Evolutionary conservation across 2,329 filamentous ascomycete species (phyloP).

Genomic region (Aspergillus brasiliensis): DNA sequence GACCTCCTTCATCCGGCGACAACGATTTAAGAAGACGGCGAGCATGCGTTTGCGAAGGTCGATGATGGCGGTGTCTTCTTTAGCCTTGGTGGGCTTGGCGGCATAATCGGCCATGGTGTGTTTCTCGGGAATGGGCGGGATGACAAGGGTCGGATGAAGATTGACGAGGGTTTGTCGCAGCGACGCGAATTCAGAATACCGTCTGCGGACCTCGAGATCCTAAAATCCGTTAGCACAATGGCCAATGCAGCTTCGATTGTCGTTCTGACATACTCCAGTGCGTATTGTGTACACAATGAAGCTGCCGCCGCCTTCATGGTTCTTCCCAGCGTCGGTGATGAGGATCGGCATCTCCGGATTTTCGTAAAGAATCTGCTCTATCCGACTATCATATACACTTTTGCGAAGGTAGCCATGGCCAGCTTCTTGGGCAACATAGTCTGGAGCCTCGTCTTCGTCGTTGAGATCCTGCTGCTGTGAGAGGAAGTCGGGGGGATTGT

Average conservation of each 20-base stretch:
- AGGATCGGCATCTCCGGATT: constrained; percentile 86
- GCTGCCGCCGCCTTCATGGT: constrained; percentile 83
- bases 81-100: constrained; percentile 95
- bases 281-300: constrained; percentile 98
- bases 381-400: constrained; percentile 88
- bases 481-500: constrained; percentile 63
- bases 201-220: constrained; percentile 91
- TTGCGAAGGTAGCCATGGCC: constrained; percentile 59
- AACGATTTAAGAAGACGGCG: constrained; percentile 91
- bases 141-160: constrained; percentile 90
- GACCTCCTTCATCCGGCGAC: constrained; percentile 87
- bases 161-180: constrained; percentile 84
- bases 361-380: constrained; percentile 97
- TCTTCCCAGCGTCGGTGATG: constrained; percentile 95
- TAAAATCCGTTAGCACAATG: constrained; percentile 40
- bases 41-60: constrained; percentile 96
- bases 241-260: background rate
- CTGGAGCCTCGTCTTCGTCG: constrained; percentile 61
- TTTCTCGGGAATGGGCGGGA: constrained; percentile 97
- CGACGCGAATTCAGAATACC: constrained; percentile 96
- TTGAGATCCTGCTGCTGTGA: constrained; percentile 57
- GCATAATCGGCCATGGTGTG: constrained; percentile 99
- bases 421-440: constrained; percentile 53
- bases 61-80: constrained; percentile 95
- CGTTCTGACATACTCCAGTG: constrained; percentile 69